Percentiles rank a stretch among this genome's conserved stretches.
Evolutionary conservation across 1,284 basidiomycete genomes (phyloP).

Genomic region (Entoloma clypeatum): DNA sequence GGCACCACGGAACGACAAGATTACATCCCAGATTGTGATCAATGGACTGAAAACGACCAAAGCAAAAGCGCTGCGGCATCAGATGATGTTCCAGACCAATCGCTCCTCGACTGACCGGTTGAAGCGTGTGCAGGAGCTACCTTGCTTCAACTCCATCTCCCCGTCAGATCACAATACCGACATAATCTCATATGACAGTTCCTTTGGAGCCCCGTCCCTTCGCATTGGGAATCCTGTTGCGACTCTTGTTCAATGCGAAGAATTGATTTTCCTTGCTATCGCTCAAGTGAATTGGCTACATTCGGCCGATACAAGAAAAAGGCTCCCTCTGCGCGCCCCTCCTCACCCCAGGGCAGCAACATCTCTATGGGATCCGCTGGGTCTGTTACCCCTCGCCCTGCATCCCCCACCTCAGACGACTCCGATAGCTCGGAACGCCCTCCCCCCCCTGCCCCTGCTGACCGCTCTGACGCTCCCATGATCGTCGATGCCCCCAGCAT

Average conservation of each 20-base stretch:
- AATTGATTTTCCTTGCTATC: background rate
- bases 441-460: no score
- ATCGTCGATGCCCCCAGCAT: no score
- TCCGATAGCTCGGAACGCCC: no score
- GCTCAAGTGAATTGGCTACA: background rate
- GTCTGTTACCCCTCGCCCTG: no score
- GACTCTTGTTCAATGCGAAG: background rate
- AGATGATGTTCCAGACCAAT: slow-evolving; percentile 1
- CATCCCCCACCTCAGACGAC: no score
- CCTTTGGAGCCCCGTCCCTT: background rate
- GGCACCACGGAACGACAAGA: slow-evolving; percentile 1
- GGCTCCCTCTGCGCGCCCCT: no score
- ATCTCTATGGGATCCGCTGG: no score
- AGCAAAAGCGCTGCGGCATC: background rate
- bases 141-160: background rate
- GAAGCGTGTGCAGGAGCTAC: background rate
- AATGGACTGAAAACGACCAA: slow-evolving; percentile 1
- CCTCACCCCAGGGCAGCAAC: no score
- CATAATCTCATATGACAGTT: slow-evolving; percentile 1
- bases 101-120: background rate
- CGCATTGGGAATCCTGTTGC: slow-evolving; percentile 1
- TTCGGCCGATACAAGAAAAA: no score
- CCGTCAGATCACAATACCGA: background rate
- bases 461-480: no score
- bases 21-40: background rate